These are phyloP conservation scores for Prinsepia uniflora DNA, from an alignment of 306 rosid genomes.

Conservation along the genomic window DNA sequence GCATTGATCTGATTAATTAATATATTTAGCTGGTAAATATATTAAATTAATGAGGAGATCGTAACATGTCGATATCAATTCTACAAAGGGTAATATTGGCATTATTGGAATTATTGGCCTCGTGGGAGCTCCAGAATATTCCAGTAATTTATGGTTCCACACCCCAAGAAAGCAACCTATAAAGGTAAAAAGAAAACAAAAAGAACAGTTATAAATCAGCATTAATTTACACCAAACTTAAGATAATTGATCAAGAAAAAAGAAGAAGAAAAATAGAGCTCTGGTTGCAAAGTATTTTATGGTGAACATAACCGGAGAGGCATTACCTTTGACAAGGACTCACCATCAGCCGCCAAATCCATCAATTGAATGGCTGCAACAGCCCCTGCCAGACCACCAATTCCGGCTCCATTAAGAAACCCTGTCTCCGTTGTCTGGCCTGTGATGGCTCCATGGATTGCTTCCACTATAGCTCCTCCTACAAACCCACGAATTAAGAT, in stretches of 20 bases:
- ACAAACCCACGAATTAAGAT: neutral
- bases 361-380: constrained; percentile 38
- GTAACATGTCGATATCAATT: no score
- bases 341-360: constrained; percentile 24
- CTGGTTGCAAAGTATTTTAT: neutral
- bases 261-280: neutral
- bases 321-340: constrained; percentile 30
- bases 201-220: neutral
- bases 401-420: constrained; percentile 27
- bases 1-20: no score
- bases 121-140: no score
- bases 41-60: no score
- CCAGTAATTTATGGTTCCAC: no score
- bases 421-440: constrained; percentile 52
- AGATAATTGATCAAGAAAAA: neutral
- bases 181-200: neutral
- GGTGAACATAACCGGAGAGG: no score
- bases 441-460: constrained; percentile 40
- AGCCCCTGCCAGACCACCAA: constrained; percentile 40
- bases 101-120: no score
- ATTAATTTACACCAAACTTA: neutral
- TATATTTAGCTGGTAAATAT: no score
- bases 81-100: no score
- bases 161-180: constrained; percentile 37
- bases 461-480: constrained; percentile 46